A percentile compares a stretch with the other conserved stretches of the same genome.
Conservation (phyloP, 1,284 basidiomycete genomes). For the Ustilago sp. region DNA sequence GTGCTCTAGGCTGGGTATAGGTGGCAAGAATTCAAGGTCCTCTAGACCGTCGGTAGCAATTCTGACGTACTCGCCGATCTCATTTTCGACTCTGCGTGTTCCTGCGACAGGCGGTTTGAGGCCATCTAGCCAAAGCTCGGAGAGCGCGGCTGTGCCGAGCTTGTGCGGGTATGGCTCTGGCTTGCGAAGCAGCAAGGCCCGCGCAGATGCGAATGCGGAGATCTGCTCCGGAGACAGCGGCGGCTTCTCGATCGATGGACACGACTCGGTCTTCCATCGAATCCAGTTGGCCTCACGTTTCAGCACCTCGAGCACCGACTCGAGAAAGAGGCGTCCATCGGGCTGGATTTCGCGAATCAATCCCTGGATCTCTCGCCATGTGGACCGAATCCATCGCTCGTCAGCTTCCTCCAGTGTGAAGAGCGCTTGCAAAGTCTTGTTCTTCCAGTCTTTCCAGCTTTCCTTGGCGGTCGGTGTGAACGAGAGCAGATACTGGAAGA, state of each 20-base stretch:
- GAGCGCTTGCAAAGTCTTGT: conserved; percentile 55
- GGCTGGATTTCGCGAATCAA: conserved; percentile 58
- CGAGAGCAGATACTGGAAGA: conserved; percentile 81
- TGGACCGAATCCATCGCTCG: conserved; percentile 62
- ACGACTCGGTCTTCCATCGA: conserved; percentile 64
- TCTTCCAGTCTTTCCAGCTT: conserved; percentile 73
- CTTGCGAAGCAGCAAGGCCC: conserved; percentile 31
- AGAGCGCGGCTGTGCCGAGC: conserved; percentile 65
- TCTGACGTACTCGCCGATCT: conserved; percentile 54
- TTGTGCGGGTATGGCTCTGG: conserved; percentile 41
- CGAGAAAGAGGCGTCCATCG: conserved; percentile 56
- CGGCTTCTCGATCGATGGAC: conserved; percentile 63
- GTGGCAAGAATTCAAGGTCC: conserved; percentile 58
- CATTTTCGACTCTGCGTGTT: conserved; percentile 49
- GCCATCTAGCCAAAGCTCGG: conserved; percentile 65
- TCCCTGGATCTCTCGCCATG: conserved; percentile 59
- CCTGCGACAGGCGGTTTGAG: conserved; percentile 46
- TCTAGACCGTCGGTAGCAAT: conserved; percentile 63
- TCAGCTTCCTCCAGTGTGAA: conserved; percentile 56
- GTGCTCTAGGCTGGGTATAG: conserved; percentile 51
- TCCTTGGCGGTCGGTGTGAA: conserved; percentile 80
- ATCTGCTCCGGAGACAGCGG: conserved; percentile 46
- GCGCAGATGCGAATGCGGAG: conserved; percentile 37
- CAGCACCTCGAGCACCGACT: conserved; percentile 55
- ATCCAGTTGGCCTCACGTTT: conserved; percentile 62